Conservation (phyloP, 169 alveolate species). For the Cryptosporidium ryanae region DNA sequence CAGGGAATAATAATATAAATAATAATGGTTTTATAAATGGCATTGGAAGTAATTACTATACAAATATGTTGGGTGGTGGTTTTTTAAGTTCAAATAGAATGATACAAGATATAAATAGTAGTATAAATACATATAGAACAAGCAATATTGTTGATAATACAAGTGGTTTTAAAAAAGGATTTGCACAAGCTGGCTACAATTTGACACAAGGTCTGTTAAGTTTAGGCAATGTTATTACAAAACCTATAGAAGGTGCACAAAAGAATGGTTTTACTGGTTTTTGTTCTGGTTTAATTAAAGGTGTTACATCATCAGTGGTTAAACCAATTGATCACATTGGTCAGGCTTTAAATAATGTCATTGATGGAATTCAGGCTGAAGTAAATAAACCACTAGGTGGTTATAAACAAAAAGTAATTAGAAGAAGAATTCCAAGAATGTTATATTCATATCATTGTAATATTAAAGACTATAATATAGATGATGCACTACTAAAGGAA, state of each 20-base stretch:
- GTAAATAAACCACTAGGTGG: slow-evolving; percentile 84
- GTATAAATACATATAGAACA: neutral
- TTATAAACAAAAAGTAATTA: slow-evolving; percentile 78
- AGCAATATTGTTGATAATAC: slow-evolving; percentile 10
- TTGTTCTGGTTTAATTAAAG: slow-evolving; percentile 89
- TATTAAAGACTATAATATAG: slow-evolving; percentile 79
- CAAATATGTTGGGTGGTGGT: slow-evolving; percentile 5
- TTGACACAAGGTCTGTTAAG: slow-evolving; percentile 90
- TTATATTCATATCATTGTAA: slow-evolving; percentile 88
- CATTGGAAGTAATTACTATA: neutral
- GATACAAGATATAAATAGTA: neutral
- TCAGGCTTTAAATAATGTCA: slow-evolving; percentile 89
- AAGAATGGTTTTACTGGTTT: slow-evolving; percentile 90
- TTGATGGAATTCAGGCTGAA: slow-evolving; percentile 89
- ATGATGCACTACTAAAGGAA: slow-evolving; percentile 86
- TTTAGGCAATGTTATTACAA: slow-evolving; percentile 88
- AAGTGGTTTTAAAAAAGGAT: slow-evolving; percentile 86
- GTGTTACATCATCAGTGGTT: slow-evolving; percentile 92
- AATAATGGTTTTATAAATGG: neutral
- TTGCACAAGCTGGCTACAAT: slow-evolving; percentile 86
- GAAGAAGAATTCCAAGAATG: slow-evolving; percentile 89
- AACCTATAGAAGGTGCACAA: slow-evolving; percentile 92
- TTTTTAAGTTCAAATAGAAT: neutral
- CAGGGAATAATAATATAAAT: neutral
- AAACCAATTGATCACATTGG: slow-evolving; percentile 92